Conservation (phyloP, 176 grass and related monocot genomes). For the Cenchrus americanus region DNA sequence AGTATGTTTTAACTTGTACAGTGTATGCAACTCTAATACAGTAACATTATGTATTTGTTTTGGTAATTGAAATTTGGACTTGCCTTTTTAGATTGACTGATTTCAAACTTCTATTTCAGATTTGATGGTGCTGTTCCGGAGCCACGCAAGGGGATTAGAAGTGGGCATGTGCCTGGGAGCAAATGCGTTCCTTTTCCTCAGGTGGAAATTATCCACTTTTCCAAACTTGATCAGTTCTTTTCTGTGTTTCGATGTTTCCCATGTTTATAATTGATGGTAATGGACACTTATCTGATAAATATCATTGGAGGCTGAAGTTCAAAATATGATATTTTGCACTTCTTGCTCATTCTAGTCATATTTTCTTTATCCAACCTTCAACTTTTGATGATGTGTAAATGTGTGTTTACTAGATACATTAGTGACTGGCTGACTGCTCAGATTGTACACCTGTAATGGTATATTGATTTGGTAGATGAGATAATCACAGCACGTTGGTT, state of each 20-base stretch:
- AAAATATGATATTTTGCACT: neutral
- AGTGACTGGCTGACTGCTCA: neutral
- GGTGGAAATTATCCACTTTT: conserved; percentile 50
- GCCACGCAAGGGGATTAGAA: conserved; percentile 88
- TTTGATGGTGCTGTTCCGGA: conserved; percentile 91
- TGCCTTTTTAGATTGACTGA: conserved; percentile 24
- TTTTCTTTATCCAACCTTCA: neutral
- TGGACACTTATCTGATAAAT: conserved; percentile 8
- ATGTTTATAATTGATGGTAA: neutral
- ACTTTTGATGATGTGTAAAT: neutral
- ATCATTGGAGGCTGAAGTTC: conserved; percentile 16
- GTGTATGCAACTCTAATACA: no score
- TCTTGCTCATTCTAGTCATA: neutral
- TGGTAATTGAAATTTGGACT: no score
- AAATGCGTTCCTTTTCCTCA: conserved; percentile 91
- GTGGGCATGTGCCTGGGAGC: conserved; percentile 90
- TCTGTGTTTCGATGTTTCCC: conserved; percentile 7
- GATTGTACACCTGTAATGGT: neutral
- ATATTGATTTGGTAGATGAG: conserved; percentile 11
- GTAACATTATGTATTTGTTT: neutral
- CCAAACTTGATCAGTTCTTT: neutral
- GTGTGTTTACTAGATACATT: neutral
- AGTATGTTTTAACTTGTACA: neutral
- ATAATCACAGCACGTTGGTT: neutral
- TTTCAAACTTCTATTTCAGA: conserved; percentile 58